Percentiles rank a stretch among this genome's conserved stretches.
Conservation (phyloP, 2,329 filamentous ascomycete genomes). For the Cercospora brassicicola region DNA sequence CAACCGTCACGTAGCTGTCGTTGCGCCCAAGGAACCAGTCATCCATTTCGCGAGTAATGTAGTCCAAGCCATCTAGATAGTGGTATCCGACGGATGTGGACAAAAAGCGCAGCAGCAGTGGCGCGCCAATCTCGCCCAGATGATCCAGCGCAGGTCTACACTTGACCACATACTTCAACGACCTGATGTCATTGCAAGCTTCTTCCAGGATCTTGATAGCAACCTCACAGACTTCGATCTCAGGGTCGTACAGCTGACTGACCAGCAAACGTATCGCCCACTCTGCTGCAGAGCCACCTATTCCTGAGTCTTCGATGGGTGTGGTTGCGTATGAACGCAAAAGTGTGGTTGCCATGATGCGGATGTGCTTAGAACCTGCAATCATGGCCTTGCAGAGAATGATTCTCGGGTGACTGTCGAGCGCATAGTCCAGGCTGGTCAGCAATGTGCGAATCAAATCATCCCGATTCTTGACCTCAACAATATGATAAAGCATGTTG, state of each 20-base stretch:
- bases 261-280: constrained; percentile 97
- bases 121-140: constrained; percentile 92
- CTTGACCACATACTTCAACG: constrained; percentile 93
- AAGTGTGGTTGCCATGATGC: constrained; percentile 84
- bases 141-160: constrained; percentile 93
- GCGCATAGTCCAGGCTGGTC: constrained; percentile 86
- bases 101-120: constrained; percentile 84
- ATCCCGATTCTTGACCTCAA: constrained; percentile 85
- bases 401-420: constrained; percentile 82
- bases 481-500: constrained; percentile 99
- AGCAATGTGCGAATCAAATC: constrained; percentile 88
- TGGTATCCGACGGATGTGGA: constrained; percentile 97
- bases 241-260: constrained; percentile 96
- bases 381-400: constrained; percentile 92
- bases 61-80: constrained; percentile 93
- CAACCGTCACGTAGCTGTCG: constrained; percentile 89
- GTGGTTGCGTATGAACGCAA: constrained; percentile 80
- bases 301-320: constrained; percentile 47
- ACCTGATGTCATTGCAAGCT: constrained; percentile 87
- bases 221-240: constrained; percentile 93
- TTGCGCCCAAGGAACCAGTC: constrained; percentile 98
- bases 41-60: constrained; percentile 99
- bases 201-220: constrained; percentile 97
- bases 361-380: constrained; percentile 83
- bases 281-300: constrained; percentile 68